Conservation (phyloP, 306 rosid species). For the Mucuna pruriens region DNA sequence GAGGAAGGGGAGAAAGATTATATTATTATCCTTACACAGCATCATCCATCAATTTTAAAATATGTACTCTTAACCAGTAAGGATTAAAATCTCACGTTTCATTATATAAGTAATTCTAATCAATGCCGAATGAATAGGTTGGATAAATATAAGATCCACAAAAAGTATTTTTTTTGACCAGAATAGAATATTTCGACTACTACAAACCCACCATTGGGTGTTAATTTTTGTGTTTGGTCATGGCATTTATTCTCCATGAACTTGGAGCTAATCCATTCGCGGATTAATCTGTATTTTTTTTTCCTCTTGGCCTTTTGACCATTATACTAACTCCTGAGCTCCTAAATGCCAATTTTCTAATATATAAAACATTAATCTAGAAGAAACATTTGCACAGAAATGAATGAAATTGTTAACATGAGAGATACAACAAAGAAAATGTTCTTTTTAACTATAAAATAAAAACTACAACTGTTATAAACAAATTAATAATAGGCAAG, state of each 20-base stretch:
- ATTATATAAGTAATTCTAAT: not conserved
- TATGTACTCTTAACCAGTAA: not conserved
- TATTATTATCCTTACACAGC: not conserved
- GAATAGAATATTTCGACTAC: conserved; percentile 9
- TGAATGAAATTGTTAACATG: not conserved
- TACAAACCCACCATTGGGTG: not conserved
- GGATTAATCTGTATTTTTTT: not conserved
- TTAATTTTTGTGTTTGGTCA: not conserved
- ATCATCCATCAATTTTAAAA: not conserved
- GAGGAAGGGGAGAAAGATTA: not conserved
- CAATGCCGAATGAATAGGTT: not conserved
- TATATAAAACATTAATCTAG: not conserved
- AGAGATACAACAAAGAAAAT: not conserved
- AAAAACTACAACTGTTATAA: not conserved
- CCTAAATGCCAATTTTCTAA: not conserved
- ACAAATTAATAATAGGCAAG: not conserved
- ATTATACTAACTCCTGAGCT: not conserved
- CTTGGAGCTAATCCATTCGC: not conserved
- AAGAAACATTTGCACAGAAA: not conserved
- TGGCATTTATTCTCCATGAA: conserved; percentile 23
- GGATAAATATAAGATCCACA: not conserved
- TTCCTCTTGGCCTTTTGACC: not conserved
- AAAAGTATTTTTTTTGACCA: not conserved
- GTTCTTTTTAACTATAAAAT: not conserved
- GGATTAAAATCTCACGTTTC: not conserved